Evolutionary conservation across 2,329 filamentous ascomycete species (phyloP), one percentile per base, ranked within the genome.

Genomic region (Botrytis medusae): DNA sequence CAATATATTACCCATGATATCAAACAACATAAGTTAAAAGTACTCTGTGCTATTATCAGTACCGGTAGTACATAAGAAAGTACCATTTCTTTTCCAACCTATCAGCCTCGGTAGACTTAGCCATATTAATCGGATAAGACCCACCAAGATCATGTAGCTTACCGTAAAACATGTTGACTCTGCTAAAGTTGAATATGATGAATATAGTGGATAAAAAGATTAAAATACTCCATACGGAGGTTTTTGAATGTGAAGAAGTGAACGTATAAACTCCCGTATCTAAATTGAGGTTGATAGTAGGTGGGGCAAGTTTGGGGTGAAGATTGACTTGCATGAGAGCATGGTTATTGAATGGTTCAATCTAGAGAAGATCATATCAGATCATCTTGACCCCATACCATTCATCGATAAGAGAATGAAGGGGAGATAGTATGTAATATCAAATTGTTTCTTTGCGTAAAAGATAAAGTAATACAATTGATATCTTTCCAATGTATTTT

Each of bases 101-200:
- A 65, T 72, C 60, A 57, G 69, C 44, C 46, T 72, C 59, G 34
- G 69, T 42, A 54, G 59, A 65, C 59, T 54, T 71, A 16, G 54
- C 59, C 48, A 68, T 57, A 42, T 64, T 18, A 51, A 42, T 67
- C n/a, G 69, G 37, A 59, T 54, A 67, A 67, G 60, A 51, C 70
- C 34, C 59, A 67, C 44, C 37, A 25, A 65, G 34, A 67, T 72
- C 61, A 67, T 72, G 70, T n/a, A 54, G 46, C 25, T 44, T 67
- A 25, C 61, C 70, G 61, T 22, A 65, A 72, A 67, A 64, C 61
- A 64, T 72, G 69, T 67, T 37, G 46, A 64, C 69, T 46, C 69
- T 72, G 59, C 61, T 37, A 46, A 29, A 8, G 18, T 37, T 72
- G 10, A n/a, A 51, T 32, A 14, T 57, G 48, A 51, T 57, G 10